Conservation (phyloP, 2,329 filamentous ascomycete species). For the Penicillium sp. region DNA sequence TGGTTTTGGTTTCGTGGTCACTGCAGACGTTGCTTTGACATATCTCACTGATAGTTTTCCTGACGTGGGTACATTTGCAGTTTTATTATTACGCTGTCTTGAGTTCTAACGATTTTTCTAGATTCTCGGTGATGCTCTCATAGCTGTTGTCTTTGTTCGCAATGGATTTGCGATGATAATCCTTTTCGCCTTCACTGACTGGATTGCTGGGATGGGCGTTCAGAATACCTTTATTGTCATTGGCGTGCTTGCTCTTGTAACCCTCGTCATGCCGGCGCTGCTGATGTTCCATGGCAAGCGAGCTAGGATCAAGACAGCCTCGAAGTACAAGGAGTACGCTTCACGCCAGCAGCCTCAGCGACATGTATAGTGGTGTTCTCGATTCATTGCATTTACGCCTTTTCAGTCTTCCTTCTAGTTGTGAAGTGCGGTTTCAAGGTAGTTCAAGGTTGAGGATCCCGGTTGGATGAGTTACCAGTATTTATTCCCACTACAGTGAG, state of each 20-base stretch:
- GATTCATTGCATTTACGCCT: not conserved
- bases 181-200: constrained; percentile 2
- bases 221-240: constrained; percentile 11
- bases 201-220: constrained; percentile 8
- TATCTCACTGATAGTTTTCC: constrained; percentile 13
- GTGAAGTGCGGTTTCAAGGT: not conserved
- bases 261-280: constrained; percentile 2
- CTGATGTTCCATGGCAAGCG: constrained; percentile 7
- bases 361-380: not conserved
- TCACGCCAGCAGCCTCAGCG: not conserved
- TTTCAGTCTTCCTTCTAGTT: not conserved
- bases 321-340: constrained; percentile 6
- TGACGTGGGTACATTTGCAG: not conserved
- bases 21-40: constrained; percentile 9
- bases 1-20: constrained; percentile 14
- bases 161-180: constrained; percentile 5
- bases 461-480: not conserved
- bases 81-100: not conserved
- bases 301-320: not conserved
- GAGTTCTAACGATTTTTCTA: not conserved
- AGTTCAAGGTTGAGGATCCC: not conserved
- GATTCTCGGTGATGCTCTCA: constrained; percentile 10
- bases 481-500: not conserved
- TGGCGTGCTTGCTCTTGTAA: constrained; percentile 2
- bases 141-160: constrained; percentile 11